A percentile compares a stretch with the other conserved stretches of the same genome.
phyloP scores from a whole-genome alignment of 108 stramenopile species.

The Skeletonema potamos region DNA sequence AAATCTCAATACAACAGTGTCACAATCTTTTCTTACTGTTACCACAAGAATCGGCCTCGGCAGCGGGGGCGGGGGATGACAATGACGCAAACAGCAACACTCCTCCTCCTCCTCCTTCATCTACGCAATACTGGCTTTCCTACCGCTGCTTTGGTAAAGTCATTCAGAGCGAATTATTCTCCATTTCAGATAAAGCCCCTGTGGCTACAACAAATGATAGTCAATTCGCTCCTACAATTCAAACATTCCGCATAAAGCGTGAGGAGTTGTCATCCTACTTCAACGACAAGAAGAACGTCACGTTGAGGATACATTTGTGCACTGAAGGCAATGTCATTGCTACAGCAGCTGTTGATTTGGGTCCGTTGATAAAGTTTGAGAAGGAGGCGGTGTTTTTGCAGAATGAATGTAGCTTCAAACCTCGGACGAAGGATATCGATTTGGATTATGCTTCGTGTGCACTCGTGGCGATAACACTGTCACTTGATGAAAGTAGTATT shows the following conservation, averaged over 20 bases:
- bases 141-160: slow-evolving; percentile 34
- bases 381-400: background rate
- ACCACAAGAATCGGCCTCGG: background rate
- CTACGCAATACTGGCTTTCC: slow-evolving; percentile 30
- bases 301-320: slow-evolving; percentile 34
- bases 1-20: slow-evolving; percentile 29
- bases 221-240: slow-evolving; percentile 10
- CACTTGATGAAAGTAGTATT: slow-evolving; percentile 3
- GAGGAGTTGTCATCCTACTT: slow-evolving; percentile 24
- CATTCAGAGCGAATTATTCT: slow-evolving; percentile 34
- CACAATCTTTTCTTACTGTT: background rate
- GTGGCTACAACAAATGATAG: background rate
- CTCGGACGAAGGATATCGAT: background rate
- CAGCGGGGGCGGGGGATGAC: too few species aligned
- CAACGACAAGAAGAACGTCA: slow-evolving; percentile 12
- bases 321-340: slow-evolving; percentile 28
- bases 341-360: slow-evolving; percentile 21
- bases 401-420: background rate
- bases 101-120: background rate
- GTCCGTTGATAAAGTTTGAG: slow-evolving; percentile 3
- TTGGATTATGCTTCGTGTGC: too few species aligned
- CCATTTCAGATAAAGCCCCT: background rate
- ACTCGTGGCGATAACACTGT: slow-evolving; percentile 7
- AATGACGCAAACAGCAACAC: slow-evolving; percentile 5
- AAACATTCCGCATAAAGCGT: slow-evolving; percentile 28